phyloP scores from a whole-genome alignment of 1,284 basidiomycete genomes.

The Leccinum angustisporum region DNA sequence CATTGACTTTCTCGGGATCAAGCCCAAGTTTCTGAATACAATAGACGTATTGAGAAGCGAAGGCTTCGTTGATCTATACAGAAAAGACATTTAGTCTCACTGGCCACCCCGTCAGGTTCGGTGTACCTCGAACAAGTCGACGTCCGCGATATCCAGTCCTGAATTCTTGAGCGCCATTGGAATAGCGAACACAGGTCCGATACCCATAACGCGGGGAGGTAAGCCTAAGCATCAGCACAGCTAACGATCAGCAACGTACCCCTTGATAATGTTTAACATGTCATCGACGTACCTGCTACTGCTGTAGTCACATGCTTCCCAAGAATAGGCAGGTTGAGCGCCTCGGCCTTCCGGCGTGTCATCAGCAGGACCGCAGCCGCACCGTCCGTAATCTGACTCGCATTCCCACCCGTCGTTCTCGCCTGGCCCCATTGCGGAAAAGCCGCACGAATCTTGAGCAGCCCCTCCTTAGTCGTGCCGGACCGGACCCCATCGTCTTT shows the following conservation, averaged over 20 bases:
- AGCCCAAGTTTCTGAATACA: conserved; percentile 73
- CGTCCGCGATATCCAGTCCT: conserved; percentile 68
- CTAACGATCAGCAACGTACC: background rate
- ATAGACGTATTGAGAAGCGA: conserved; percentile 87
- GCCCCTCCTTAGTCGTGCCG: conserved; percentile 70
- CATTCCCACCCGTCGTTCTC: conserved; percentile 87
- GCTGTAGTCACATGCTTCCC: conserved; percentile 79
- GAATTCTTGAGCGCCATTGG: conserved; percentile 63
- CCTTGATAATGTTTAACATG: background rate
- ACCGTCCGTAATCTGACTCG: conserved; percentile 86
- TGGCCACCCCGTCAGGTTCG: background rate
- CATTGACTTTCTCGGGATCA: conserved; percentile 76
- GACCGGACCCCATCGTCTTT: conserved; percentile 84
- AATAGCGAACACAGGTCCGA: conserved; percentile 75
- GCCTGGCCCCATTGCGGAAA: conserved; percentile 87
- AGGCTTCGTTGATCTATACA: conserved; percentile 85
- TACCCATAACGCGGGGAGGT: conserved; percentile 82
- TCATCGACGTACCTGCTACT: conserved; percentile 55
- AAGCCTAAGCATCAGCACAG: conserved; percentile 44
- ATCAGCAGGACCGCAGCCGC: conserved; percentile 85
- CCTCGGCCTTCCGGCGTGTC: conserved; percentile 82
- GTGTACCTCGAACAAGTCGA: conserved; percentile 77
- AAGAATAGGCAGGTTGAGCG: conserved; percentile 71
- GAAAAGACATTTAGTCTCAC: background rate
- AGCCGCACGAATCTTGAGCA: conserved; percentile 72